Evolutionary conservation across 164 flowering plant species (phyloP).

Genomic region (Cinnamomum chago): DNA sequence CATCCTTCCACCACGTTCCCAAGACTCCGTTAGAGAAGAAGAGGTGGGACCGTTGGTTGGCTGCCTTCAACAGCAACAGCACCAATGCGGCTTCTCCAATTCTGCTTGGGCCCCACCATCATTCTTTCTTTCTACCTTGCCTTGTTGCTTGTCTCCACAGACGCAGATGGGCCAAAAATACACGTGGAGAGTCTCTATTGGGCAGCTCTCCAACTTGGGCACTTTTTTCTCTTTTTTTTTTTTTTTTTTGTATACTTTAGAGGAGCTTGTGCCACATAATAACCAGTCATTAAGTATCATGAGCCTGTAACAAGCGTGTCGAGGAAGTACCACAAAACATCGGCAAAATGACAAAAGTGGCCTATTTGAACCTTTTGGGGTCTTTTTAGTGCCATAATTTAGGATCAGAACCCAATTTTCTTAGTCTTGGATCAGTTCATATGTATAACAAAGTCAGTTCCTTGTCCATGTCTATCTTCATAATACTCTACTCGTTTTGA

Average conservation of each 20-base stretch:
- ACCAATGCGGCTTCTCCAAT: conserved; percentile 41
- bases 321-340: background rate
- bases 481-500: no score
- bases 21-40: conserved; percentile 16
- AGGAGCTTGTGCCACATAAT: background rate
- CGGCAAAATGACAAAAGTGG: background rate
- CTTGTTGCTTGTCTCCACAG: conserved; percentile 1
- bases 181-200: conserved; percentile 1
- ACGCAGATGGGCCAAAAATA: background rate
- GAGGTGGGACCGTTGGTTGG: conserved; percentile 27
- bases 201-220: background rate
- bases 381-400: background rate
- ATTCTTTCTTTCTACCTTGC: conserved; percentile 13
- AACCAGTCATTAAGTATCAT: background rate
- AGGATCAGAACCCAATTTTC: no score
- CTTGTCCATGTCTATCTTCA: no score
- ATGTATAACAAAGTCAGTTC: no score
- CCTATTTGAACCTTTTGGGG: background rate
- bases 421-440: no score
- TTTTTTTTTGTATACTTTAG: background rate
- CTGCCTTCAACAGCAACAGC: conserved; percentile 31
- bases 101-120: conserved; percentile 39
- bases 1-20: conserved; percentile 15
- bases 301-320: conserved; percentile 11
- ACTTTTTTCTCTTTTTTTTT: background rate